phyloP scores from a whole-genome alignment of 768 basidiomycete genomes.

The Neoboletus subvelutipes region DNA sequence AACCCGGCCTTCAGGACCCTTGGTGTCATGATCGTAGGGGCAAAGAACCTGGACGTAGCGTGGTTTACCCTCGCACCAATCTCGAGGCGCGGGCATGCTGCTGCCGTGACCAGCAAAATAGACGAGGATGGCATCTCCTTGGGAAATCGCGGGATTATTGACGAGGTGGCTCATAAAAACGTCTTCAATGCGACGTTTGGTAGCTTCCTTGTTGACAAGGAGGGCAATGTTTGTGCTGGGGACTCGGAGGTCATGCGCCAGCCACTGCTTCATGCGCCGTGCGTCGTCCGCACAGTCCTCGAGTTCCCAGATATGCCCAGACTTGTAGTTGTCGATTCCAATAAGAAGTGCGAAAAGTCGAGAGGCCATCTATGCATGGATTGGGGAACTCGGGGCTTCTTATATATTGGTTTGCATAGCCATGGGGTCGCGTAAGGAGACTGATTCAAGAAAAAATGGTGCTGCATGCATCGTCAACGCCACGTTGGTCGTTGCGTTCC shows the following conservation, averaged over 20 bases:
- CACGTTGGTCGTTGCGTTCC: conserved; percentile 4
- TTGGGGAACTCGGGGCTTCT: conserved; percentile 8
- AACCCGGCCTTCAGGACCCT: conserved; percentile 43
- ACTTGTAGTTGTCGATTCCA: conserved; percentile 70
- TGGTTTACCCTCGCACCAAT: conserved; percentile 52
- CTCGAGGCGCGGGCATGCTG: conserved; percentile 51
- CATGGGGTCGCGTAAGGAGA: conserved; percentile 2
- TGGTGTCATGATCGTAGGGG: conserved; percentile 64
- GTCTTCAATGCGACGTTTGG: conserved; percentile 60
- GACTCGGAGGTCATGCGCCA: conserved; percentile 54
- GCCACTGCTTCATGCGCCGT: conserved; percentile 55
- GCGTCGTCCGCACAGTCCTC: conserved; percentile 67
- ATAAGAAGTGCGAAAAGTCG: conserved; percentile 66
- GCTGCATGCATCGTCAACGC: neutral
- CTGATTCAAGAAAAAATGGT: neutral
- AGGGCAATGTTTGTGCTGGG: conserved; percentile 56
- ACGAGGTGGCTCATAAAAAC: conserved; percentile 60
- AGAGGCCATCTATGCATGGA: conserved; percentile 36
- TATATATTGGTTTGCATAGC: conserved; percentile 20
- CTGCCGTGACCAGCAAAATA: conserved; percentile 80
- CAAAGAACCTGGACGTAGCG: conserved; percentile 57
- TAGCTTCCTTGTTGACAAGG: conserved; percentile 58
- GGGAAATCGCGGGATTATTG: conserved; percentile 57
- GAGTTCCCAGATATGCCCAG: conserved; percentile 62
- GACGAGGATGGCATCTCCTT: conserved; percentile 62